Base-by-base conservation (phyloP, 495 filamentous ascomycete species). In the Hyaloscypha variabilis region DNA sequence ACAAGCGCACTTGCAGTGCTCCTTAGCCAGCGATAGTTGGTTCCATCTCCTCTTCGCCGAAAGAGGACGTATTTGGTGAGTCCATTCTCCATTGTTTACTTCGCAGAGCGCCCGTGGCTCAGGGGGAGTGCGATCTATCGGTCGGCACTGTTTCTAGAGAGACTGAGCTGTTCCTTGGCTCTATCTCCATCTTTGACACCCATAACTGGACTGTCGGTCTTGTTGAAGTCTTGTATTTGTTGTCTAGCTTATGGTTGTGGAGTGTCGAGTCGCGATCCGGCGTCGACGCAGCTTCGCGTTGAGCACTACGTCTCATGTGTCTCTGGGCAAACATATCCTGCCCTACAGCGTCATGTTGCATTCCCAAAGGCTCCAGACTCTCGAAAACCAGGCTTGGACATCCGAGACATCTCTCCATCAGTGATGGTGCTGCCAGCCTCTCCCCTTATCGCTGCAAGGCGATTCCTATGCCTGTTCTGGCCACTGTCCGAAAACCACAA, bases 1-100 rank as follows among this genome's bases (percentile, higher is more conserved):
- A 54, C 51, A 54, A 24, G 6, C 6, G 26, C 26, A 25, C 2
- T 25, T 5, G 8, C 10, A 24, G 23, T 25, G 23, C 51, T 13
- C 2, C 8, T 11, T 17, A 30, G 54, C 54, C 54, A 58, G 34
- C 54, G 0, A 31, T 14, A 34, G 26, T 30, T 58, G 25, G 54
- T 10, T 34, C 28, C 30, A 21, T 58, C 54, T 58, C 54, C 54
- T 58, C 26, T 58, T 58, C 54, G 31, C 1, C 8, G 54, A 58
- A 58, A 21, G 54, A 58, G 54, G 54, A 58, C 25, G 54, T 58
- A 58, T n/a, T 34, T 10, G 25, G 54, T 58, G 19, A 30, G 54
- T 34, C 29, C 25, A 17, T 34, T 58, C 34, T 8, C 34, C 13
- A 17, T 58, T 58, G 30, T 28, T 58, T 34, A 21, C 25, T 58